phyloP scores from a whole-genome alignment of 345 rosid genomes.

The Trapa incisa region DNA sequence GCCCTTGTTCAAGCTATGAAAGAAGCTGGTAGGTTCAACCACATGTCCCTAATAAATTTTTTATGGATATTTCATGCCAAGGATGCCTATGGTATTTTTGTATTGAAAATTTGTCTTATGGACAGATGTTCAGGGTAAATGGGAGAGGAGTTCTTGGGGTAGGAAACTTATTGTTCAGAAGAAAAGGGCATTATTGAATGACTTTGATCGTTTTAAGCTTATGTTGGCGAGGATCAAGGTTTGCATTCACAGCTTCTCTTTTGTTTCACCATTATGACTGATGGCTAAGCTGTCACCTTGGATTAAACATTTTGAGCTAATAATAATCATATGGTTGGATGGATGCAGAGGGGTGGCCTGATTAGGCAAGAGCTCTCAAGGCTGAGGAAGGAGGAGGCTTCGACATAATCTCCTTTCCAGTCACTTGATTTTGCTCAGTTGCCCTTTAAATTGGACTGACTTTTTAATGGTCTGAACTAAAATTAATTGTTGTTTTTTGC shows the following conservation, averaged over 20 bases:
- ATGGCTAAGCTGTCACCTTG: too few relatives aligned
- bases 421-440: background rate
- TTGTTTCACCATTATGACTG: background rate
- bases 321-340: background rate
- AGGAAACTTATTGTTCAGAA: conserved; percentile 69
- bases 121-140: conserved; percentile 66
- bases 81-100: background rate
- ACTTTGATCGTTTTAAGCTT: conserved; percentile 73
- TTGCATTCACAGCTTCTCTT: background rate
- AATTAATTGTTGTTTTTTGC: too few relatives aligned
- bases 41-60: background rate
- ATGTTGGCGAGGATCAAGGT: conserved; percentile 92
- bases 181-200: conserved; percentile 60
- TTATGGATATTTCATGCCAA: background rate
- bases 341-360: conserved; percentile 35
- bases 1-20: conserved; percentile 62
- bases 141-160: conserved; percentile 93
- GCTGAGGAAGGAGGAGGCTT: conserved; percentile 37
- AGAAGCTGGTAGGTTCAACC: conserved; percentile 45
- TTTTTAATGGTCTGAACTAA: too few relatives aligned
- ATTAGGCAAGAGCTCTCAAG: conserved; percentile 56
- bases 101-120: background rate
- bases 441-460: too few relatives aligned
- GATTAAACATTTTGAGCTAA: background rate
- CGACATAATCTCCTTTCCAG: conserved; percentile 9